These are phyloP conservation scores for Daldinia childiae DNA, from an alignment of 495 filamentous ascomycete genomes.

Conservation along the genomic window DNA sequence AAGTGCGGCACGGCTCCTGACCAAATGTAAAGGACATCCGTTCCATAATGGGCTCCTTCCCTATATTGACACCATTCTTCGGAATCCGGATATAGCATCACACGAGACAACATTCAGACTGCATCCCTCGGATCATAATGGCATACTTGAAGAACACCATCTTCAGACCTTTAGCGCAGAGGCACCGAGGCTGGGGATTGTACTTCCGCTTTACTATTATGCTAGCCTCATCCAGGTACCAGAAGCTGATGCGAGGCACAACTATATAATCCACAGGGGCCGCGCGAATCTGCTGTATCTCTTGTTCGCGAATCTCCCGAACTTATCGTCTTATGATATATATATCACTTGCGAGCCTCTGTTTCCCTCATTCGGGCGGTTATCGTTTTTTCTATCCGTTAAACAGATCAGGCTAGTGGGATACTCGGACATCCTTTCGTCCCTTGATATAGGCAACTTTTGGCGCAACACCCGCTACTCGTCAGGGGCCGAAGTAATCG, in stretches of 20 bases:
- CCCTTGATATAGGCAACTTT: neutral
- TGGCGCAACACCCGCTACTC: too few relatives aligned
- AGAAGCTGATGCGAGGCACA: neutral
- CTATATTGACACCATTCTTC: neutral
- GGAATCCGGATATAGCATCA: neutral
- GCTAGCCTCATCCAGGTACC: neutral
- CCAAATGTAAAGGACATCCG: neutral
- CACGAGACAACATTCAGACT: slow-evolving; percentile 7
- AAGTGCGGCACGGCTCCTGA: neutral
- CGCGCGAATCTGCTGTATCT: neutral
- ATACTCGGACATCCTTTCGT: neutral
- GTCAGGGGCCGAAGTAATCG: neutral
- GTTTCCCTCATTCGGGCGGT: too few relatives aligned
- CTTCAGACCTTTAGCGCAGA: neutral
- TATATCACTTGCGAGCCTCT: neutral
- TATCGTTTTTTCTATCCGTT: too few relatives aligned
- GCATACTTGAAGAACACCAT: neutral
- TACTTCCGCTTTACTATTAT: neutral
- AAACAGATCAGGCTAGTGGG: neutral
- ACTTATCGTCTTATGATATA: neutral
- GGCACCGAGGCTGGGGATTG: neutral
- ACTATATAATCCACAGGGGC: neutral
- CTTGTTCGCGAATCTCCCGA: neutral
- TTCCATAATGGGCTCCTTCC: neutral
- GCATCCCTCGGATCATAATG: neutral